Percentiles rank a stretch among this genome's conserved stretches.
Conservation (phyloP, 2,329 filamentous ascomycete species). For the Xylaria polymorpha region DNA sequence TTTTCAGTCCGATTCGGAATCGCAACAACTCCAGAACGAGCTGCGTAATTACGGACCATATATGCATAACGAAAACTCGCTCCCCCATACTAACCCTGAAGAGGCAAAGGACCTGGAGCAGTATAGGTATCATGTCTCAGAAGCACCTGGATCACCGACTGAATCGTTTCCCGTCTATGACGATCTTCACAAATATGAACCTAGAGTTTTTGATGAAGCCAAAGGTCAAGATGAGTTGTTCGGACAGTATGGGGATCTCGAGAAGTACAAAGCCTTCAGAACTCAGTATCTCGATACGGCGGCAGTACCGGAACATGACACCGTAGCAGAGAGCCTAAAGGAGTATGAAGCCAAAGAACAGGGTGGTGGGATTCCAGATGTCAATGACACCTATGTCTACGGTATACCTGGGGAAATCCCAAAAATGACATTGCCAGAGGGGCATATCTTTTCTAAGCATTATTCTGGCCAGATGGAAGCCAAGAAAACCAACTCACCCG, state of each 20-base stretch:
- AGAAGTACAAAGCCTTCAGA: constrained; percentile 53
- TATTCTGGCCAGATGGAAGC: not conserved
- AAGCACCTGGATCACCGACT: constrained; percentile 14
- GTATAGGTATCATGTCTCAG: constrained; percentile 48
- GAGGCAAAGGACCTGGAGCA: constrained; percentile 55
- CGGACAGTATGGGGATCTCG: constrained; percentile 55
- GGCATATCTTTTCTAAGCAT: constrained; percentile 19
- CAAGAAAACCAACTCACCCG: not conserved
- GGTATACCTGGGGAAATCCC: constrained; percentile 28
- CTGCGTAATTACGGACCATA: constrained; percentile 55
- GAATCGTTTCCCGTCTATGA: constrained; percentile 48
- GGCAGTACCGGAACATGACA: constrained; percentile 47
- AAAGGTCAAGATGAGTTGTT: constrained; percentile 45
- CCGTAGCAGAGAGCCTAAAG: constrained; percentile 51
- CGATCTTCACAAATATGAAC: constrained; percentile 56
- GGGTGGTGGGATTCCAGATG: not conserved
- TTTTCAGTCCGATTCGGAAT: constrained; percentile 18
- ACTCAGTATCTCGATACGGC: constrained; percentile 53
- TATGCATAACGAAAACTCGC: constrained; percentile 51
- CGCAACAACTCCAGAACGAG: constrained; percentile 50
- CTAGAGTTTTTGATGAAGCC: constrained; percentile 44
- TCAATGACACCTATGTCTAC: not conserved
- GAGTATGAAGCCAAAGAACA: constrained; percentile 54
- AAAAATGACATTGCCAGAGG: constrained; percentile 39
- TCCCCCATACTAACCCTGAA: constrained; percentile 34